These are phyloP conservation scores for Suhomyces anneliseae DNA, from an alignment of 1,139 yeast species.

Conservation along the genomic window DNA sequence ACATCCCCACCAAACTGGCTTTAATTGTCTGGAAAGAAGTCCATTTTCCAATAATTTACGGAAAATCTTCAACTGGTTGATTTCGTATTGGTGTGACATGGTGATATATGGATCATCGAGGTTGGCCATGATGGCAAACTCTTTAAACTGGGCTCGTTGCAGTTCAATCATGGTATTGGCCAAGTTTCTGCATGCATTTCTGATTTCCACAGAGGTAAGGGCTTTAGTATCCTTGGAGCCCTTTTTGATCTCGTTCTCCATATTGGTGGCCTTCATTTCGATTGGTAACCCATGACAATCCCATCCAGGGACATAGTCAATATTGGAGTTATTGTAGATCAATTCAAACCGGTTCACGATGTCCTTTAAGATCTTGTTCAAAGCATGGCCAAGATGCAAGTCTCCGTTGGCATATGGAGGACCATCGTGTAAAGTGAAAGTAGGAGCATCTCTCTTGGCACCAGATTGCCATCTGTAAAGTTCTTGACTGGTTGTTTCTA, in stretches of 20 bases:
- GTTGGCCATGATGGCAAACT: constrained; percentile 81
- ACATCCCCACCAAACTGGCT: constrained; percentile 98
- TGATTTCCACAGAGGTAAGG: constrained; percentile 45
- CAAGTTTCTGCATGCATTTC: constrained; percentile 64
- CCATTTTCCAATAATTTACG: constrained; percentile 63
- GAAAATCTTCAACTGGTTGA: constrained; percentile 72
- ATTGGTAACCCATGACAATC: constrained; percentile 98
- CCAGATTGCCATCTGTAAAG: constrained; percentile 37
- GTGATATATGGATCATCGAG: constrained; percentile 76
- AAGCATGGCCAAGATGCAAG: constrained; percentile 89
- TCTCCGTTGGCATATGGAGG: constrained; percentile 99
- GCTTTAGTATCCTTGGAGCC: constrained; percentile 25
- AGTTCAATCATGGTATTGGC: constrained; percentile 63
- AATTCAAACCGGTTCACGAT: constrained; percentile 74
- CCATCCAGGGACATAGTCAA: constrained; percentile 91
- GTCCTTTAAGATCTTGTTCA: constrained; percentile 87
- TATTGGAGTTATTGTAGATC: constrained; percentile 53
- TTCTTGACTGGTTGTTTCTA: constrained; percentile 28
- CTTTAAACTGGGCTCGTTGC: constrained; percentile 65
- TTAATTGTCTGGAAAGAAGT: constrained; percentile 75
- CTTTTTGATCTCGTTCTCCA: constrained; percentile 40
- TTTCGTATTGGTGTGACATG: constrained; percentile 66
- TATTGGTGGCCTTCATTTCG: constrained; percentile 67
- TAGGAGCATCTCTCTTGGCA: constrained; percentile 17
- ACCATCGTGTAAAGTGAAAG: constrained; percentile 87